phyloP scores from a whole-genome alignment of 768 basidiomycete genomes.

The Amanita polypyramis region DNA sequence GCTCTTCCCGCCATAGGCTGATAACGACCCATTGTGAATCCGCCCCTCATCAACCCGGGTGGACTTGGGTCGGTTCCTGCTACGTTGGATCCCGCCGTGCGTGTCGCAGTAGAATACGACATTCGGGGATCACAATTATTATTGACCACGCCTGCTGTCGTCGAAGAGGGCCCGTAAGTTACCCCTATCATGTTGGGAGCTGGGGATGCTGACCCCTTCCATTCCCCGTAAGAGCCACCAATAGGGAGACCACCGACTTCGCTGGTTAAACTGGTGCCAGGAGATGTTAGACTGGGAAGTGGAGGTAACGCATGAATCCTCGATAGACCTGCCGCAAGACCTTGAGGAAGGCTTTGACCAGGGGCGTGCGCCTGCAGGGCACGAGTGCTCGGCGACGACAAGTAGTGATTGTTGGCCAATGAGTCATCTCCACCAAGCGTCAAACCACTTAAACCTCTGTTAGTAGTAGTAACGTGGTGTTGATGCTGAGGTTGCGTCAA shows the following conservation, averaged over 20 bases:
- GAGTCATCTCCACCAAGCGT: conserved; percentile 42
- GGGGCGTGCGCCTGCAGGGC: conserved; percentile 84
- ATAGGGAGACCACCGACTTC: neutral
- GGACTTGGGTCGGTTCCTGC: neutral
- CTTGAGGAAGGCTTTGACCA: conserved; percentile 85
- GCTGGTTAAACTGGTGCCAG: conserved; percentile 12
- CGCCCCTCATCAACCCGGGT: neutral
- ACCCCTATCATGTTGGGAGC: conserved; percentile 1
- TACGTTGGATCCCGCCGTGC: neutral
- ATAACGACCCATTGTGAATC: neutral
- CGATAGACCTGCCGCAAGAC: conserved; percentile 84
- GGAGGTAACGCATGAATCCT: conserved; percentile 71
- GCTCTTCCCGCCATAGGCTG: neutral
- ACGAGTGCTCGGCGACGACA: conserved; percentile 58
- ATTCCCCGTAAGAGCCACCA: conserved; percentile 1
- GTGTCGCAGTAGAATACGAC: neutral
- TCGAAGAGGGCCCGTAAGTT: neutral
- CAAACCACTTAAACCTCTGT: conserved; percentile 15
- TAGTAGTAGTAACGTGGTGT: conserved; percentile 9
- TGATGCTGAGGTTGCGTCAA: conserved; percentile 30
- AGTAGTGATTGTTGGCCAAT: conserved; percentile 24
- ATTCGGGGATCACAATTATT: neutral
- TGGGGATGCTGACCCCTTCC: conserved; percentile 1
- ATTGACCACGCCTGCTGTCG: neutral
- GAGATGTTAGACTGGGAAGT: conserved; percentile 25